Conservation (phyloP, 1,284 basidiomycete genomes). For the Sanghuangporus baumii region DNA sequence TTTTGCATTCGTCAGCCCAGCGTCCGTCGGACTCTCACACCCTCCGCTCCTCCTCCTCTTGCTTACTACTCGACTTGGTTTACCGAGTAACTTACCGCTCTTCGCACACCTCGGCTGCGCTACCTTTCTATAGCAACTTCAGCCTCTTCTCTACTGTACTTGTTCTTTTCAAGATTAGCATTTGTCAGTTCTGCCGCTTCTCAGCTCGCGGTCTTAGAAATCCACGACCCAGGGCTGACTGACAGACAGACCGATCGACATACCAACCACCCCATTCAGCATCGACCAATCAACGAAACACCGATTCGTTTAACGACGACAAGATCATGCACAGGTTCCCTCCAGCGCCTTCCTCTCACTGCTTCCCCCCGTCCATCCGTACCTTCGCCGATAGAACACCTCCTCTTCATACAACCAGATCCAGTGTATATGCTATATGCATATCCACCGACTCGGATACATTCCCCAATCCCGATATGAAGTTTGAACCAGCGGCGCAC, state of each 20-base stretch:
- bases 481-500: not conserved
- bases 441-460: not conserved
- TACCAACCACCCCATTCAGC: not conserved
- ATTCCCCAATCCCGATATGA: not conserved
- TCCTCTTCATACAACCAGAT: not conserved
- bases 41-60: not conserved
- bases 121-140: not conserved
- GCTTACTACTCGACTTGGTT: no score
- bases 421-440: not conserved
- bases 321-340: not conserved
- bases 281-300: no score
- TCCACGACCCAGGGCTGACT: not conserved
- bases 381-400: not conserved
- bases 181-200: not conserved
- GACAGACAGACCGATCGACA: not conserved
- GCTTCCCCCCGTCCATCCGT: not conserved
- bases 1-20: not conserved
- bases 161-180: not conserved
- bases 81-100: not conserved
- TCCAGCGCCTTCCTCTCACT: not conserved
- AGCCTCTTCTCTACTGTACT: not conserved
- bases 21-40: slow-evolving; percentile 2
- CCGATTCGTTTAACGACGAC: no score
- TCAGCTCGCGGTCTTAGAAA: not conserved
- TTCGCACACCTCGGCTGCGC: no score